Conservation (phyloP, 2,329 filamentous ascomycete genomes). For the Raffaelea deltoideospora region DNA sequence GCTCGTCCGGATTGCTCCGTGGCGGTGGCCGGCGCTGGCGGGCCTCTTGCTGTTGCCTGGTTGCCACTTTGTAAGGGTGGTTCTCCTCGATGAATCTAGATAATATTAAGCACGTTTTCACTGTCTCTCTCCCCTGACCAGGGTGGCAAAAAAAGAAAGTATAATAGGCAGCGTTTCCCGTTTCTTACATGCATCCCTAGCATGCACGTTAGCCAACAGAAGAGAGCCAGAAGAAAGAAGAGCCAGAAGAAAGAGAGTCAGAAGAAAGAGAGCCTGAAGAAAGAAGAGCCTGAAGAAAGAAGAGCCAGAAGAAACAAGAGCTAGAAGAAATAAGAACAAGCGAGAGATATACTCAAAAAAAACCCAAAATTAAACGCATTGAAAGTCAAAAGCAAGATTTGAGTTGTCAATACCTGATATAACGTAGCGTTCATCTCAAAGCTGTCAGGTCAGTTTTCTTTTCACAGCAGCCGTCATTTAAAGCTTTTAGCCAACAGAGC, state of each 20-base stretch:
- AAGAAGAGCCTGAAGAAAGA: not conserved
- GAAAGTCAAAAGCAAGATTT: too few relatives aligned
- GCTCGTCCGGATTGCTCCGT: constrained; percentile 14
- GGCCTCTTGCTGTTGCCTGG: constrained; percentile 41
- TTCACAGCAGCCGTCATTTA: not conserved
- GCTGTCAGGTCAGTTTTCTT: constrained; percentile 23
- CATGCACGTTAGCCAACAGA: not conserved
- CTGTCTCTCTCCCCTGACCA: too few relatives aligned
- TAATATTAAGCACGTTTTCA: constrained; percentile 11
- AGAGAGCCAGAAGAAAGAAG: not conserved
- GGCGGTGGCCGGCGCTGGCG: constrained; percentile 21
- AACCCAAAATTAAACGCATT: not conserved
- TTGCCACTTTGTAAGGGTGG: constrained; percentile 53
- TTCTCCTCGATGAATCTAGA: constrained; percentile 85
- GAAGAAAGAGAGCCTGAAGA: too few relatives aligned
- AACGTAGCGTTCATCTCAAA: constrained; percentile 94
- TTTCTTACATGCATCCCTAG: constrained; percentile 9
- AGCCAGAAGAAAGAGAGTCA: not conserved
- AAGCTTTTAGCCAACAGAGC: constrained; percentile 2
- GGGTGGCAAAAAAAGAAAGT: constrained; percentile 5
- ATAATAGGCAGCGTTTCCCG: too few relatives aligned
- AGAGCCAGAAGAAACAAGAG: not conserved
- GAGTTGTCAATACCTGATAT: constrained; percentile 82
- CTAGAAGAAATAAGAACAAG: not conserved
- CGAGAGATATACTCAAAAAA: too few relatives aligned